Evolutionary conservation across 2,329 filamentous ascomycete species (phyloP), one percentile per base, ranked within the genome.

Genomic region (Colletotrichum tropicale): DNA sequence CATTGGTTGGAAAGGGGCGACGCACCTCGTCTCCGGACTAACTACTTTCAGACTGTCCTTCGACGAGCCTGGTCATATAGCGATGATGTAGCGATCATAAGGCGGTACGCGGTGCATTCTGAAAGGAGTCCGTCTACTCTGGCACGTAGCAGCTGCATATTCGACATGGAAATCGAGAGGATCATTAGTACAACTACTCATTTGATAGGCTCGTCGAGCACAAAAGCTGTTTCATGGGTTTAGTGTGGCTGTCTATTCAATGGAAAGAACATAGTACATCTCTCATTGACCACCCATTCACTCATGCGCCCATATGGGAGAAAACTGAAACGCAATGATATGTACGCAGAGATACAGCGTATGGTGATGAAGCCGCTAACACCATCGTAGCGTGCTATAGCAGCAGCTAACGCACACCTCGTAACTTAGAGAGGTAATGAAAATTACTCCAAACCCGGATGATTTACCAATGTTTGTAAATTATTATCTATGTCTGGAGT

Each of bases 401-500:
- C 9, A n/a, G 38, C 38, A 38, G 36, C 36, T 2, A 5, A 16
- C 36, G 16, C 36, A 18, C 15, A 38, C 36, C 36, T 38, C 15
- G 16, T 38, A 18, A 38, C 16, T n/a, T 4, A 48, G 18, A 9
- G 38, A n/a, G 18, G 9, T 6, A 48, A n/a, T 48, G 2, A 2
- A 1, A 48, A n/a, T n/a, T 1, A n/a, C 16, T 2, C 9, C 36
- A 10, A 12, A 2, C 3, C 0, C 18, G 9, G 38, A 48, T 12
- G 9, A 48, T 2, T 12, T 6, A 48, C 9, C 18, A n/a, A 12
- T n/a, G 12, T 1, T 48, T 1, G 2, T n/a, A 4, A n/a, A n/a
- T 9, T 18, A 0, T 12, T 2, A 12, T 12, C 9, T 7, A 1
- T n/a, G n/a, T 48, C 1, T n/a, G 5, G 5, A 48, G 43, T 52